Conservation (phyloP, 106 monocot genomes). For the Gastrodia elata region DNA sequence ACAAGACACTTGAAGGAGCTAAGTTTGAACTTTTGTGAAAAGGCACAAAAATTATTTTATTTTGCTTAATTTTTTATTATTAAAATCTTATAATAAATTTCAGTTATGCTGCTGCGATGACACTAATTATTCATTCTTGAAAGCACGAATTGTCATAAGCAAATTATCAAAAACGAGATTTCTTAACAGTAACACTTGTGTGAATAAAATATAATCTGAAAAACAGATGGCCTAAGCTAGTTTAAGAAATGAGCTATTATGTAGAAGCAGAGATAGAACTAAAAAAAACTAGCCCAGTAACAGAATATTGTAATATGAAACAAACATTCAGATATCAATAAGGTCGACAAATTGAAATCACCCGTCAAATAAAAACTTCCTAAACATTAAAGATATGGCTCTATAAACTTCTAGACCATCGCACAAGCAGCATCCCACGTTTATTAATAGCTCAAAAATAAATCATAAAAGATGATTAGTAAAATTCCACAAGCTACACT, state of each 20-base stretch:
- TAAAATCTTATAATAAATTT: too few relatives aligned
- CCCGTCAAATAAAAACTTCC: constrained; percentile 38
- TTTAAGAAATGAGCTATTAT: background rate
- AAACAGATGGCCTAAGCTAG: background rate
- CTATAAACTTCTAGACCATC: constrained; percentile 43
- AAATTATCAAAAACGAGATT: background rate
- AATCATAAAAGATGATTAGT: background rate
- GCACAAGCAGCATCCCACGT: constrained; percentile 23
- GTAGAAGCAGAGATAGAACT: background rate
- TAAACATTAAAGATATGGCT: constrained; percentile 35
- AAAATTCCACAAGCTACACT: background rate
- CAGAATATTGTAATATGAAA: background rate
- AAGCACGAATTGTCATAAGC: background rate
- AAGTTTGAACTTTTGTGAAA: background rate
- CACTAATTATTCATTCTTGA: background rate
- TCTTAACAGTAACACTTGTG: background rate
- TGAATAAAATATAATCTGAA: background rate
- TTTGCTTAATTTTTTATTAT: too few relatives aligned
- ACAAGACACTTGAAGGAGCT: background rate
- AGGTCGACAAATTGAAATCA: constrained; percentile 67
- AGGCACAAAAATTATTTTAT: background rate
- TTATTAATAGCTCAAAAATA: constrained; percentile 35
- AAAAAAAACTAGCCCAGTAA: background rate
- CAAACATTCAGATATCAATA: background rate
- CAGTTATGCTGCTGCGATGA: background rate